These are phyloP conservation scores for Acacia concinna DNA, from an alignment of 331 rosid genomes.

Conservation along the genomic window DNA sequence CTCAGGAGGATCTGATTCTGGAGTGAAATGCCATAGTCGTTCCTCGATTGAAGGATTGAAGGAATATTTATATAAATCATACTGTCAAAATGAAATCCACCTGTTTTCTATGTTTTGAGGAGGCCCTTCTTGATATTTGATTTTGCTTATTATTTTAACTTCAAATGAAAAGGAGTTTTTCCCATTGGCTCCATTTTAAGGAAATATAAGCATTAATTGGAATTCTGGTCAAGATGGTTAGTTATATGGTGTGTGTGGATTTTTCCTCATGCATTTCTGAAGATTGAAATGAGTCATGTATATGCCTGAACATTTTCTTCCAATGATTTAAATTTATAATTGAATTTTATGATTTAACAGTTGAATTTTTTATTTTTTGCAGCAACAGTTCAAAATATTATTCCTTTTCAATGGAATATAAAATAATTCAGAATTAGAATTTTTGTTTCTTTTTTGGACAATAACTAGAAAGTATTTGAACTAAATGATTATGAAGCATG, in stretches of 20 bases:
- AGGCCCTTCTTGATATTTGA: neutral
- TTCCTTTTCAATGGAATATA: neutral
- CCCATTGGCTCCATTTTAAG: neutral
- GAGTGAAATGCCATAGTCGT: neutral
- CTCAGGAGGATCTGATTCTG: neutral
- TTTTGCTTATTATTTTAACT: neutral
- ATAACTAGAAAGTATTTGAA: neutral
- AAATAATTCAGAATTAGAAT: neutral
- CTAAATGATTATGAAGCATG: neutral
- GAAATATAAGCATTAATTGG: neutral
- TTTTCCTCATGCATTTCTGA: neutral
- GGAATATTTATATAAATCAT: neutral
- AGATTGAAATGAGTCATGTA: neutral
- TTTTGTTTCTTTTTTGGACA: neutral
- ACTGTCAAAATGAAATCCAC: neutral
- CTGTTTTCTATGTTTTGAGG: neutral
- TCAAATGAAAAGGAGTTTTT: neutral
- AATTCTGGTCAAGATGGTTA: neutral
- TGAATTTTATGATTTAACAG: too few species aligned
- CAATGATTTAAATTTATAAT: too few species aligned
- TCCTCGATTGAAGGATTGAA: too few species aligned
- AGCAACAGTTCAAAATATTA: neutral
- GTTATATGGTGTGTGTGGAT: neutral
- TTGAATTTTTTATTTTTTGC: too few species aligned
- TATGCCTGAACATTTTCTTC: neutral